phyloP scores from a whole-genome alignment of 257 asterid genomes.

The Buddleja alternifolia region DNA sequence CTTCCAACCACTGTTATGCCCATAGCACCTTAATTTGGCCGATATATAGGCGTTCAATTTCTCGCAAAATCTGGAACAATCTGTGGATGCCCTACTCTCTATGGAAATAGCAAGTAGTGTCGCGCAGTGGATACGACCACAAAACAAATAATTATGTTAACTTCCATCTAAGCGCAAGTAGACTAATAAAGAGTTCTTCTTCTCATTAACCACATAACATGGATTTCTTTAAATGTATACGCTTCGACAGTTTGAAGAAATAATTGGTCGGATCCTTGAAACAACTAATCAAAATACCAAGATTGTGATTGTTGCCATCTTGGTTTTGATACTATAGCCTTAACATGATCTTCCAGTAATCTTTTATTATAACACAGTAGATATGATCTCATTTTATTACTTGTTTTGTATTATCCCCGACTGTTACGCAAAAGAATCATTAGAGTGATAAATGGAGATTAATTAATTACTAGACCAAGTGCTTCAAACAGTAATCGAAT shows the following conservation, averaged over 20 bases:
- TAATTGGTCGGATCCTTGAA: neutral
- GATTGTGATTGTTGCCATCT: neutral
- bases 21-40: too few relatives aligned
- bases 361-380: neutral
- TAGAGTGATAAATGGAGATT: neutral
- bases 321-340: neutral
- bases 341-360: neutral
- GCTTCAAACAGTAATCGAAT: neutral
- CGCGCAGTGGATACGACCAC: neutral
- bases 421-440: neutral
- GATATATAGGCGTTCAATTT: too few relatives aligned
- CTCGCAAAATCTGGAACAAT: too few relatives aligned
- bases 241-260: neutral
- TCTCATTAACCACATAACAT: constrained; percentile 6
- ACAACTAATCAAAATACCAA: neutral
- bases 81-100: too few relatives aligned
- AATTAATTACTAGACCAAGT: neutral
- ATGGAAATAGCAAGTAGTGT: too few relatives aligned
- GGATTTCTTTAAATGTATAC: neutral
- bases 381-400: neutral
- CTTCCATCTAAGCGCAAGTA: neutral
- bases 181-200: neutral
- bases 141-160: neutral
- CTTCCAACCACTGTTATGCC: too few relatives aligned
- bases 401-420: neutral